Evolutionary conservation across 2,329 filamentous ascomycete species (phyloP).

Genomic region (Penicillium sp.): DNA sequence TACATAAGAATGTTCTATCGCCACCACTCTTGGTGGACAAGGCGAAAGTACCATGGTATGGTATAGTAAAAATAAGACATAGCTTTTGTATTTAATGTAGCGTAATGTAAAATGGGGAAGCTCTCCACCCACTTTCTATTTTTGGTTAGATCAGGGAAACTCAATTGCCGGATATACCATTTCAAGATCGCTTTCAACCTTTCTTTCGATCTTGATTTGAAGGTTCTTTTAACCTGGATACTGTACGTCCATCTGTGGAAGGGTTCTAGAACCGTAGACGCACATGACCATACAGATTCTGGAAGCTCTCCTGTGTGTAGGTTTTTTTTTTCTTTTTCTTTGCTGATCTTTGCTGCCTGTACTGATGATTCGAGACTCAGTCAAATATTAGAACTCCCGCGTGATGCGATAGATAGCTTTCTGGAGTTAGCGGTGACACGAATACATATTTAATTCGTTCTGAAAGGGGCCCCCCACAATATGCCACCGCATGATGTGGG

Average conservation of each 20-base stretch:
- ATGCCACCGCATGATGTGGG: background rate
- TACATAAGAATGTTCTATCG: background rate
- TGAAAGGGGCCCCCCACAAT: background rate
- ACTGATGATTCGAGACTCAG: background rate
- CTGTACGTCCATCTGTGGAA: background rate
- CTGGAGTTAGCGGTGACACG: background rate
- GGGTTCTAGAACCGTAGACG: background rate
- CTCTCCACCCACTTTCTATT: background rate
- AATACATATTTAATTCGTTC: background rate
- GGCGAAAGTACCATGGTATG: background rate
- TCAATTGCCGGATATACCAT: background rate
- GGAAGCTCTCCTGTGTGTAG: background rate
- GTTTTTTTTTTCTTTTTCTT: background rate
- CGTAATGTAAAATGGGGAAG: background rate
- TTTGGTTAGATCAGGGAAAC: background rate
- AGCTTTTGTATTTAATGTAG: background rate
- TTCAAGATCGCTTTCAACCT: background rate
- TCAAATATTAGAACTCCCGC: background rate
- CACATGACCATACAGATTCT: background rate
- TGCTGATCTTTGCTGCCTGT: background rate
- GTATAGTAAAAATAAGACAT: background rate
- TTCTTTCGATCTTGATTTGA: background rate
- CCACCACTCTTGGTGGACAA: background rate
- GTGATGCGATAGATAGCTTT: background rate
- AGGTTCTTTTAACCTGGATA: background rate